Evolutionary conservation across 148 eudicot genomes (phyloP), one percentile per base, ranked within the genome.

Genomic region (Rhododendron molle): DNA sequence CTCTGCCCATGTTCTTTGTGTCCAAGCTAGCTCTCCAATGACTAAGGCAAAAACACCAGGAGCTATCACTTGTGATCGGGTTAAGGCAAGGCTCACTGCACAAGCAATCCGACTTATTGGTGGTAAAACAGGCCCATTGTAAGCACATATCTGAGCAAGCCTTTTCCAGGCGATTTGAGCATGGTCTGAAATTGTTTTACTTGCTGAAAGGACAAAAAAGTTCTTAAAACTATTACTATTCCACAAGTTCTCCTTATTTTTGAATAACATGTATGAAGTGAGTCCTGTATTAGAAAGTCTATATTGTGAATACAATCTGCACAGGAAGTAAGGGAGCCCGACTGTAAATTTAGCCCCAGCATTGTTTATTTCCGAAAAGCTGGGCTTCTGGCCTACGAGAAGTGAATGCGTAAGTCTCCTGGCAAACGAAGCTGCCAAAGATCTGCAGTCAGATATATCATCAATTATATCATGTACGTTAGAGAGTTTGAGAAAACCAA

Each of bases 31-130:
- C 86, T 94, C 92, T 83, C 95, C 91, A 86, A 88, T 73, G 80
- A 94, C 71, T 78, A 92, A 88, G 82, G 96, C 96, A 89, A 94
- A 80, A 83, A 95, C 72, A 76, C 98, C 88, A 54, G 95, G 96
- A 83, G 91, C 90, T 81, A 93, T 87, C 76, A 93, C 87, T 87
- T 92, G 89, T 40, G 95, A 94, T 34, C 98, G 88, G 80, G 90
- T 89, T 89, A 94, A 90, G 43, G 95, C 93, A 86, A 95, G 90
- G 85, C 93, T 91, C 65, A 94, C 92, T 38, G 92, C 95, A 89
- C 92, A 85, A 38, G 96, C 96, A 78, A 91, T 83, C 89, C 90
- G 89, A 86, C 89, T 91, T 30, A 93, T 82, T 71, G 92, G 92
- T 14, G 90, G 90, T 81, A 89, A 50, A 80, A 89, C 85, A 81